Percentiles rank a stretch among this genome's conserved stretches.
phyloP scores from a whole-genome alignment of 805 yeast species.

The Candida loeiensis region DNA sequence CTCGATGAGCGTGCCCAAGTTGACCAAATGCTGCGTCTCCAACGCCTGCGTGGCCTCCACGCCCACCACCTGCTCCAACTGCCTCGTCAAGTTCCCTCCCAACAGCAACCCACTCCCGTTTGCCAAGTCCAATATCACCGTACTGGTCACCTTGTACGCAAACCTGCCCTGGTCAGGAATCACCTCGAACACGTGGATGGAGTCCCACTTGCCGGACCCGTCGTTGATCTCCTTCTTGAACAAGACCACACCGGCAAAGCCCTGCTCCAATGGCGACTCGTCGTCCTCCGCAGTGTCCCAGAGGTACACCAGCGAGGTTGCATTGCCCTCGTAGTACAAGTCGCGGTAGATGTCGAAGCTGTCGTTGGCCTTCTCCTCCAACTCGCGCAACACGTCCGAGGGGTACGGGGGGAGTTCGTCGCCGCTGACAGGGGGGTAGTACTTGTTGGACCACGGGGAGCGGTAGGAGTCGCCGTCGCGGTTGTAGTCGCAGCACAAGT shows the following conservation, averaged over 20 bases:
- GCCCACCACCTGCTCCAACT: slow-evolving; percentile 44
- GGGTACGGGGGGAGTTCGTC: slow-evolving; percentile 71
- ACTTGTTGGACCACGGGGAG: slow-evolving; percentile 85
- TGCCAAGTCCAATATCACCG: slow-evolving; percentile 74
- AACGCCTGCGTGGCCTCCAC: slow-evolving; percentile 39
- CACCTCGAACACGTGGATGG: slow-evolving; percentile 88
- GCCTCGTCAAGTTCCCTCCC: slow-evolving; percentile 85
- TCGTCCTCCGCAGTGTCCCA: slow-evolving; percentile 79
- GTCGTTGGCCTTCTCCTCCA: slow-evolving; percentile 81
- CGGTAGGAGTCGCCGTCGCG: slow-evolving; percentile 91
- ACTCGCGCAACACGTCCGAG: slow-evolving; percentile 56
- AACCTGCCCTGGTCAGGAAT: slow-evolving; percentile 39
- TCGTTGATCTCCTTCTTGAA: slow-evolving; percentile 66
- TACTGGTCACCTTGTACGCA: slow-evolving; percentile 74
- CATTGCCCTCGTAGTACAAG: slow-evolving; percentile 86
- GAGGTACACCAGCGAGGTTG: slow-evolving; percentile 79
- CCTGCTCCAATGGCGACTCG: slow-evolving; percentile 36
- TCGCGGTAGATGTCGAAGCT: slow-evolving; percentile 92
- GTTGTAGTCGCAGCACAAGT: slow-evolving; percentile 87
- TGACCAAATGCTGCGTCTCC: slow-evolving; percentile 71
- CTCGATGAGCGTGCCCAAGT: slow-evolving; percentile 81
- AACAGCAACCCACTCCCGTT: slow-evolving; percentile 39
- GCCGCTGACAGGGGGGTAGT: slow-evolving; percentile 47
- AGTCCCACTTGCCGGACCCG: slow-evolving; percentile 74
- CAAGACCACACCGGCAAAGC: slow-evolving; percentile 89